Percentiles rank a stretch among this genome's conserved stretches.
Conservation (phyloP, 108 stramenopile species). For the Conticribra weissflogii region DNA sequence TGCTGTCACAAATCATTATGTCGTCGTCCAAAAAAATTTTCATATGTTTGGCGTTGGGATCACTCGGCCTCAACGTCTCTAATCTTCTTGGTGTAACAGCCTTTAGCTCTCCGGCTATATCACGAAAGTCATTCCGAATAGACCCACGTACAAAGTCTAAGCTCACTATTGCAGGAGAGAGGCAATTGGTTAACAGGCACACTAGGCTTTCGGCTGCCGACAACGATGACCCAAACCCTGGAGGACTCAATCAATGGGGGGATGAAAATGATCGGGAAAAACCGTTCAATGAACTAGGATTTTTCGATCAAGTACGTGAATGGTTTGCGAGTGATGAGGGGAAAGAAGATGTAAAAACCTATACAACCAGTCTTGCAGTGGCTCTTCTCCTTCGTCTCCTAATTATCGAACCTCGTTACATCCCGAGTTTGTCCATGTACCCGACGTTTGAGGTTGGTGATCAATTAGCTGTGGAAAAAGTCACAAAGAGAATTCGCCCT, state of each 20-base stretch:
- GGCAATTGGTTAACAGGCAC: neutral
- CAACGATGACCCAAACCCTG: slow-evolving; percentile 40
- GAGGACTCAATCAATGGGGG: slow-evolving; percentile 41
- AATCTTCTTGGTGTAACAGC: neutral
- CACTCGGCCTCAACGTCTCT: neutral
- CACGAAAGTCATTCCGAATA: neutral
- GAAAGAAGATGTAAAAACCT: slow-evolving; percentile 79
- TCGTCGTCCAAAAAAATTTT: neutral
- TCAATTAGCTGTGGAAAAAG: slow-evolving; percentile 95
- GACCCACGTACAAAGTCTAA: neutral
- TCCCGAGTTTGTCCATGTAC: slow-evolving; percentile 94
- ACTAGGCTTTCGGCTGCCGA: neutral
- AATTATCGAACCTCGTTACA: slow-evolving; percentile 93
- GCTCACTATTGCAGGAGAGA: neutral
- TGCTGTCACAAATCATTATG: no score
- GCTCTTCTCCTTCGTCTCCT: slow-evolving; percentile 76
- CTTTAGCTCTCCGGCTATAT: neutral
- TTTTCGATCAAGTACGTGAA: slow-evolving; percentile 43
- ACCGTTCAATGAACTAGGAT: slow-evolving; percentile 33
- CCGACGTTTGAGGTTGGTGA: slow-evolving; percentile 97
- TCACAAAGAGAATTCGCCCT: slow-evolving; percentile 86
- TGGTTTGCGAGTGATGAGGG: slow-evolving; percentile 67
- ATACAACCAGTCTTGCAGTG: slow-evolving; percentile 71
- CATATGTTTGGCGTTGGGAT: neutral
- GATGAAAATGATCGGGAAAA: slow-evolving; percentile 34